phyloP scores from a whole-genome alignment of 768 basidiomycete genomes.

The Psilocybe cubensis region DNA sequence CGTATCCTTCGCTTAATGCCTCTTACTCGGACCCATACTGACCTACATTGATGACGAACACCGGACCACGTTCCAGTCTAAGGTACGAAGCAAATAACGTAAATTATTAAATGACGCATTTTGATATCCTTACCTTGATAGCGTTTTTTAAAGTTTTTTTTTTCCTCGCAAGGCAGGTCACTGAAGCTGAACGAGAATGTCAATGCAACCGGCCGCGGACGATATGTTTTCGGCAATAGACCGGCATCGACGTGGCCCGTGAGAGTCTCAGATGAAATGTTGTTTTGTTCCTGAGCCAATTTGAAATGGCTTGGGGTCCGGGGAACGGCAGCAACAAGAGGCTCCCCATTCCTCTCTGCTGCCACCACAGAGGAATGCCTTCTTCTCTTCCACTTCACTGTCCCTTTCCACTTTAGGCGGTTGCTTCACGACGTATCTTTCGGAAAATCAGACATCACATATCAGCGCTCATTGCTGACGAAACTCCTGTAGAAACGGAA shows the following conservation, averaged over 20 bases:
- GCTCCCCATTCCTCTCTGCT: neutral
- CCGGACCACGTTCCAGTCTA: neutral
- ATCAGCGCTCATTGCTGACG: constrained; percentile 1
- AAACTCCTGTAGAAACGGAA: constrained; percentile 10
- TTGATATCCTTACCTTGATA: too few relatives aligned
- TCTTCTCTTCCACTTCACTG: neutral
- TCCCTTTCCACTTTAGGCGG: neutral
- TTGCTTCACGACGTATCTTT: neutral
- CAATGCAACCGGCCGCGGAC: constrained; percentile 32
- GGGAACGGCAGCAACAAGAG: neutral
- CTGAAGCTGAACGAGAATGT: constrained; percentile 42
- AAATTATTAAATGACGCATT: constrained; percentile 3
- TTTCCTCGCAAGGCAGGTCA: too few relatives aligned
- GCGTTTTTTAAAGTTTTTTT: too few relatives aligned
- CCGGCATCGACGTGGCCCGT: neutral
- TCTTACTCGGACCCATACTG: neutral
- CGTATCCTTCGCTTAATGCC: neutral
- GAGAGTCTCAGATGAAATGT: neutral
- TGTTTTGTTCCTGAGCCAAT: constrained; percentile 1
- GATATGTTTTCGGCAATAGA: neutral
- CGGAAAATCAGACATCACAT: neutral
- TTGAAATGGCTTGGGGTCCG: neutral
- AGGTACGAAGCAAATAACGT: constrained; percentile 15
- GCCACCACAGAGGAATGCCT: constrained; percentile 2
- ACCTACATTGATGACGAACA: neutral